Conservation (phyloP, 1,284 basidiomycete genomes). For the Ustilago sp. region DNA sequence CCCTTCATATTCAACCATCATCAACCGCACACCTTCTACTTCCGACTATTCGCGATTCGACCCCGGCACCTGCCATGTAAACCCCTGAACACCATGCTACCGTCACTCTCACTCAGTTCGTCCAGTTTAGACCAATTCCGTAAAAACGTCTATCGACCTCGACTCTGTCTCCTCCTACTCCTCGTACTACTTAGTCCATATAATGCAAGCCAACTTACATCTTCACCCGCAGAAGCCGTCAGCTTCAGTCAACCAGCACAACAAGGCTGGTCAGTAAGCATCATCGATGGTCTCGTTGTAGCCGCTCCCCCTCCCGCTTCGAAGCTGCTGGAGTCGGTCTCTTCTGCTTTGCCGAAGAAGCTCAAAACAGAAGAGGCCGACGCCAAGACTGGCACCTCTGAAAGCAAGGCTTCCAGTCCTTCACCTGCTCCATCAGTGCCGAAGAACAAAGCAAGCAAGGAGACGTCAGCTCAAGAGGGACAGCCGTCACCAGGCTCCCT, state of each 20-base stretch:
- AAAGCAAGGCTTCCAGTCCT: conserved; percentile 10
- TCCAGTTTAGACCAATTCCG: conserved; percentile 54
- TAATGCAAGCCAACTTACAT: conserved; percentile 36
- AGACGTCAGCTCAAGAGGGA: conserved; percentile 13
- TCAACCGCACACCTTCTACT: neutral
- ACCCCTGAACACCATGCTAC: conserved; percentile 25
- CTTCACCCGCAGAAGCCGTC: neutral
- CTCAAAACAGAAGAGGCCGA: neutral
- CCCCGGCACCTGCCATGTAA: conserved; percentile 6
- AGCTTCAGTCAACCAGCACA: conserved; percentile 38
- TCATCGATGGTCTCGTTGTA: conserved; percentile 47
- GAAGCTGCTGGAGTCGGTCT: conserved; percentile 4
- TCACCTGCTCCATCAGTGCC: conserved; percentile 22
- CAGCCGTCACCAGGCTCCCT: conserved; percentile 49
- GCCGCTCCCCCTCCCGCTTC: conserved; percentile 29
- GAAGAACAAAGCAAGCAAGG: neutral
- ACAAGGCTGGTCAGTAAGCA: conserved; percentile 34
- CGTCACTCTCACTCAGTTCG: conserved; percentile 31
- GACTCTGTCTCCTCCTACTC: conserved; percentile 50
- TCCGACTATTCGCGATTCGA: neutral
- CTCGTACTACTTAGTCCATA: conserved; percentile 48
- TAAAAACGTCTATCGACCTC: conserved; percentile 49
- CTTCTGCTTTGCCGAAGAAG: conserved; percentile 5
- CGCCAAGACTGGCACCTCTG: neutral
- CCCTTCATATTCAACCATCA: neutral